Evolutionary conservation across 306 rosid genomes (phyloP), one percentile per base, ranked within the genome.

Genomic region (Hippophae tibetana): DNA sequence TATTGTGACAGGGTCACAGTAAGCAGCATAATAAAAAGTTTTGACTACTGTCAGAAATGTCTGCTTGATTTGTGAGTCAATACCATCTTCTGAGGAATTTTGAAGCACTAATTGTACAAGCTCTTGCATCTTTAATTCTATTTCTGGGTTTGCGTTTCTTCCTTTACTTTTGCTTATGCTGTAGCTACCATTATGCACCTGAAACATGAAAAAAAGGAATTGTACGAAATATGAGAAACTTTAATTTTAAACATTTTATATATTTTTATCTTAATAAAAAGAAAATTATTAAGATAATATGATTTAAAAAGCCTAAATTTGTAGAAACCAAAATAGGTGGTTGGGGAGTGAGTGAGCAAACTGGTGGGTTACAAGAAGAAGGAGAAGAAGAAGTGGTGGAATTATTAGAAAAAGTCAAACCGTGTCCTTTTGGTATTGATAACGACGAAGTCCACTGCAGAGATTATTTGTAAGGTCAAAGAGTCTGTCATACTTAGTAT

Each of bases 101-200:
- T 76, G 74, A 38, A 84, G 71, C 75, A 84, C 94, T 78, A 84
- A 12, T 60, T 82, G 70, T 58, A 60, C 75, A 3, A 93, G 87
- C 61, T 82, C 86, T 69, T 84, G 86, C 90, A 93, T 86, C 65
- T 82, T 74, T 47, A 79, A 77, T 59, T 89, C 97, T 69, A 55
- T 76, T 68, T 76, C 90, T 23, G 52, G 13, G 43, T n/a, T 68
- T 10, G 40, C 72, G 51, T 7, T 43, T 62, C 13, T 42, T 42
- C 47, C 43, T 3, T 46, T 54, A 10, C 66, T 31, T 31, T 4
- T 48, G 13, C 13, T 61, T 56, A 49, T 42, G 11, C 61, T 26
- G 18, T 48, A 10, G 56, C 44, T 57, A 7, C 78, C 70, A 48
- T 60, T 75, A 31, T 31, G 38, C 5, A 2, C 38, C 38, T 31